Evolutionary conservation across 2,329 filamentous ascomycete genomes (phyloP), one percentile per base, ranked within the genome.

Genomic region (Fusarium penzigii): DNA sequence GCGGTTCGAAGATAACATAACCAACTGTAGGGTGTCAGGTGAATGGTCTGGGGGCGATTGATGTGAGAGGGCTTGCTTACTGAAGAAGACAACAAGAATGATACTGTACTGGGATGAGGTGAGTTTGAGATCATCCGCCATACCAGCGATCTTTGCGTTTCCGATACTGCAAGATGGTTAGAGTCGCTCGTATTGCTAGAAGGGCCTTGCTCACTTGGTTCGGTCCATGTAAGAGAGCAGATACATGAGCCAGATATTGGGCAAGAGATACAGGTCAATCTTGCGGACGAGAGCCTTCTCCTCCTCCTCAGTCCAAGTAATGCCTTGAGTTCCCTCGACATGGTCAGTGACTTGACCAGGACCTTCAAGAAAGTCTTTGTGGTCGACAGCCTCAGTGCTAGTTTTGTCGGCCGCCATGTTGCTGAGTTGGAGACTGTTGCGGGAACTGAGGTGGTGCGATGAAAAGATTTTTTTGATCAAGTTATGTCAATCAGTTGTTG

Each of bases 1-100:
- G 66, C 0, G 80, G 76, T 63, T 88, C 85, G 60, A 85, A 87
- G 29, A 87, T 67, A 1, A 85, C 75, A 67, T 90, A 90, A 5
- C 83, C 85, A 48, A 89, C 76, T 25, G 7, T 25, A 25, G 20
- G 7, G 20, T 25, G 20, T 25, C 7, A 25, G 20, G 5, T 25
- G 20, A 25, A 25, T 25, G 7, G 4, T 25, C 20, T 25, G 20
- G 20, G 4, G 7, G 20, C 7, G 20, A 25, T 5, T 25, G 7
- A 25, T 25, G 20, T 25, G 7, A 25, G 20, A 25, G 7, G 20
- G 20, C 20, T 25, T 7, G 20, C 20, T 25, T 25, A 25, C 20
- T 7, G 72, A 89, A 90, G 73, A 90, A 90, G 57, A 90, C 78
- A 14, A 68, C 55, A 13, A 83, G 73, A 14, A 77, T 71, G 17